Base-by-base conservation (phyloP, 164 flowering plant species). In the Sextonia rubra region DNA sequence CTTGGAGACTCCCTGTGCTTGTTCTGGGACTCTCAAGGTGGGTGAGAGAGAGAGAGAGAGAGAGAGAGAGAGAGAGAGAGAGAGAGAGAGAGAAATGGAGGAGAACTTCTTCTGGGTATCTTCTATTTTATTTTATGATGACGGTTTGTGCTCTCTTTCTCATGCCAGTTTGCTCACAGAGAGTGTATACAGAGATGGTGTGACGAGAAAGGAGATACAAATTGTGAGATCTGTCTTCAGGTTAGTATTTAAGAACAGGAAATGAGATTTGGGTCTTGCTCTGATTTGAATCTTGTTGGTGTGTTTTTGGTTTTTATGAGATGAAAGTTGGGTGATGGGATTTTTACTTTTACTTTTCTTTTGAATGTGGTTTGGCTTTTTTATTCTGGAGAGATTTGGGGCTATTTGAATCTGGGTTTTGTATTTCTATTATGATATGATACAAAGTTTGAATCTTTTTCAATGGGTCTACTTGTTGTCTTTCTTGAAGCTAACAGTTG, bases 111-210 rank as follows among this genome's bases (percentile, higher is more conserved):
- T 67, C 27, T 47, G 26, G 60, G 44, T 48, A 48, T 18, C 61
- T 17, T 48, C 12, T 26, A 24, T 76, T 68, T 48, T 29, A 2
- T 70, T 71, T 60, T 6, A 65, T 25, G 66, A 23, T 63, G 60
- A 61, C 27, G 11, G 29, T 52, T 18, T 30, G 60, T 48, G 18
- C 25, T 32, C 32, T 69, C 30, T 52, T 8, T 69, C 22, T 30
- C 60, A 44, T 67, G 56, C 17, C 90, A 94, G 98, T 94, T 80
- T 84, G 98, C 98, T 0, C 98, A 94, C 72, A 89, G 96, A 79
- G 94, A 88, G 66, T 94, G 98, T 74, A 86, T 94, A 77, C 97
- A 91, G 85, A 90, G 91, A 55, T 94, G 98, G 98, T 94, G 98
- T 68, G 68, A 88, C 73, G 96, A 90, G 81, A 94, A 94, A 78